Evolutionary conservation across 768 basidiomycete species (phyloP).

Genomic region (Cystofilobasidium capitatum): DNA sequence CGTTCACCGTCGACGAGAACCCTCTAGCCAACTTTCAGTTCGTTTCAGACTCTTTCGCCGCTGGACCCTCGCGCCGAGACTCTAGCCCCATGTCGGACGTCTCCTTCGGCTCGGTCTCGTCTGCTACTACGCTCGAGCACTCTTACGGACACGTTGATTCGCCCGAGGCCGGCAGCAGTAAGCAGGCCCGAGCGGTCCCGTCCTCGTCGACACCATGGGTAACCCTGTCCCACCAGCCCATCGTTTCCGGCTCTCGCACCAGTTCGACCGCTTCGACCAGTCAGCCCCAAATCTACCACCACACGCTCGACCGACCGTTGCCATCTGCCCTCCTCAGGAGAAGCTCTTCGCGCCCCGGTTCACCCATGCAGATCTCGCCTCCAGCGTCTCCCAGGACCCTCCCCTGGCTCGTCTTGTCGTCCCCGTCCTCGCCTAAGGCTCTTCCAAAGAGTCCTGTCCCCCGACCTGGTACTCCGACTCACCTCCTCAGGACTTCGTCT

Average conservation of each 20-base stretch:
- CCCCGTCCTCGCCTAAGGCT: neutral
- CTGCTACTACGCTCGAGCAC: neutral
- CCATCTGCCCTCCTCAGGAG: neutral
- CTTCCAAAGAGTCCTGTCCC: neutral
- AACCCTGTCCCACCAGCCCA: constrained; percentile 4
- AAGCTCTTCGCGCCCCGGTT: constrained; percentile 1
- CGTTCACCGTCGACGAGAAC: neutral
- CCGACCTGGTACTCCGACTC: neutral
- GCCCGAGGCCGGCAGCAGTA: no score
- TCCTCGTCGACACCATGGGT: no score
- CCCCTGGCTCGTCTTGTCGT: neutral
- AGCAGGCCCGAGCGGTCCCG: no score
- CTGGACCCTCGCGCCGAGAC: neutral
- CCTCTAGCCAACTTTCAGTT: neutral
- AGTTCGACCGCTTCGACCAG: neutral
- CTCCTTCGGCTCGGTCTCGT: neutral
- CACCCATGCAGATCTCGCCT: constrained; percentile 4
- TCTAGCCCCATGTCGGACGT: constrained; percentile 5
- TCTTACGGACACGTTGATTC: neutral
- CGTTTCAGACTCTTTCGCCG: neutral
- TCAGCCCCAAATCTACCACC: neutral
- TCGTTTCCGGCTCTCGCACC: neutral
- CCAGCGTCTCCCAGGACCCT: constrained; percentile 7
- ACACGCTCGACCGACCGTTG: neutral
- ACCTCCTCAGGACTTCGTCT: neutral